Conservation (phyloP, 495 filamentous ascomycete species). For the Podospora tetraspora region DNA sequence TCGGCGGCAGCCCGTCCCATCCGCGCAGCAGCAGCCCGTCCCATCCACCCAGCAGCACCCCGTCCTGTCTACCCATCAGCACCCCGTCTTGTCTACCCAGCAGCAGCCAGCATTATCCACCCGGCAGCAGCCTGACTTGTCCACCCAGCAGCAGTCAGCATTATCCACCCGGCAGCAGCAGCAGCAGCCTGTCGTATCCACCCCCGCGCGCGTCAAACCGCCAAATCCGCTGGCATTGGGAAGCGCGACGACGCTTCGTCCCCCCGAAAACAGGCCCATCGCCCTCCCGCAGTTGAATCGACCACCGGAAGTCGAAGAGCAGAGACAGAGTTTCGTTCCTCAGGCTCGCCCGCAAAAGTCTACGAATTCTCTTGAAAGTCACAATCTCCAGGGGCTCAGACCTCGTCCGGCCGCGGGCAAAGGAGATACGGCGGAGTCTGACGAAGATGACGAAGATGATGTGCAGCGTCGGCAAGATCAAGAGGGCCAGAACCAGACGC, state of each 20-base stretch:
- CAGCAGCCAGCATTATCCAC: too few relatives aligned
- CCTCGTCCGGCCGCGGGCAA: not conserved
- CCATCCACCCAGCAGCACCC: too few relatives aligned
- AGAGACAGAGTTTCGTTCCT: not conserved
- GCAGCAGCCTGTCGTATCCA: not conserved
- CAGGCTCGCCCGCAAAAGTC: not conserved
- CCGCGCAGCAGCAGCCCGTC: not conserved
- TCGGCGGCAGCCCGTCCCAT: too few relatives aligned
- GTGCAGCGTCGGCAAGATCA: not conserved
- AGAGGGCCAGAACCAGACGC: not conserved
- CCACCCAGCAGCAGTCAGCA: too few relatives aligned
- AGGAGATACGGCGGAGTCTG: not conserved
- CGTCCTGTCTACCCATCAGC: too few relatives aligned
- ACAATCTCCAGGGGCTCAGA: not conserved
- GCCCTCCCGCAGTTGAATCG: not conserved
- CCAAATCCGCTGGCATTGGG: not conserved
- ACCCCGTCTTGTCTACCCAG: too few relatives aligned
- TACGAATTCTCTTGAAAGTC: not conserved
- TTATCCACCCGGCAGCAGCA: too few relatives aligned
- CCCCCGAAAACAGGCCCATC: not conserved
- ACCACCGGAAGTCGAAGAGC: not conserved
- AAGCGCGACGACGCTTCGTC: not conserved
- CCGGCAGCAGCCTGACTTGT: too few relatives aligned
- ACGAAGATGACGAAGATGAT: not conserved
- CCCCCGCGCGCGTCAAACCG: not conserved